A percentile compares a stretch with the other conserved stretches of the same genome.
Evolutionary conservation across 2,329 filamentous ascomycete genomes (phyloP).

Genomic region (Fusarium vanettenii): DNA sequence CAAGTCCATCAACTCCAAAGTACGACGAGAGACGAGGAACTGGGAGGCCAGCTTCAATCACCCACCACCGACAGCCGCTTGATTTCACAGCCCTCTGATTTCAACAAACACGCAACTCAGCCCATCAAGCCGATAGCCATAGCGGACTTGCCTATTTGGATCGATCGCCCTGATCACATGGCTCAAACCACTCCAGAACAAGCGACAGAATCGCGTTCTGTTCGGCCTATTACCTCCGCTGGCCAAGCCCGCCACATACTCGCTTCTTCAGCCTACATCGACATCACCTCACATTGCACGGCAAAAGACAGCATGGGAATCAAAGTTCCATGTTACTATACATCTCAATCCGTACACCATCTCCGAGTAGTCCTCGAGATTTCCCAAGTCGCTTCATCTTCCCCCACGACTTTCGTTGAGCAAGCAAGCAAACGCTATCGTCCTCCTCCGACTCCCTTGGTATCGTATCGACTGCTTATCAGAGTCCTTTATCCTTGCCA

Average conservation of each 20-base stretch:
- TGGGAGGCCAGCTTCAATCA: neutral
- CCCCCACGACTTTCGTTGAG: conserved; percentile 8
- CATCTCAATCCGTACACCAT: conserved; percentile 5
- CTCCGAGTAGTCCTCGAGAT: conserved; percentile 14
- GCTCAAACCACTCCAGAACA: neutral
- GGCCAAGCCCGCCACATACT: neutral
- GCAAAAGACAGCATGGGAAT: conserved; percentile 7
- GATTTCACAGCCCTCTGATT: neutral
- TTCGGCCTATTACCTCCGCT: neutral
- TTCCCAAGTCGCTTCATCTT: conserved; percentile 17
- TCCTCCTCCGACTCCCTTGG: conserved; percentile 1
- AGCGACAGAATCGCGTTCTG: neutral
- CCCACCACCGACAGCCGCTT: neutral
- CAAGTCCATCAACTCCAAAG: neutral
- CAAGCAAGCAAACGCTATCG: conserved; percentile 12
- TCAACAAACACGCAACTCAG: neutral
- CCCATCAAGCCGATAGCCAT: neutral
- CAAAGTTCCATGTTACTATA: conserved; percentile 14
- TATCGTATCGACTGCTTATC: conserved; percentile 13
- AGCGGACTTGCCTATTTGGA: neutral
- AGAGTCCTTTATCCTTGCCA: neutral
- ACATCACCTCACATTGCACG: neutral
- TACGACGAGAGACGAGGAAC: neutral
- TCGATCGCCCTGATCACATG: neutral
- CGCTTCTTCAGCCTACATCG: neutral